Evolutionary conservation across 2,329 filamentous ascomycete species (phyloP), one percentile per base, ranked within the genome.

Genomic region (Ophiostoma perfectum): DNA sequence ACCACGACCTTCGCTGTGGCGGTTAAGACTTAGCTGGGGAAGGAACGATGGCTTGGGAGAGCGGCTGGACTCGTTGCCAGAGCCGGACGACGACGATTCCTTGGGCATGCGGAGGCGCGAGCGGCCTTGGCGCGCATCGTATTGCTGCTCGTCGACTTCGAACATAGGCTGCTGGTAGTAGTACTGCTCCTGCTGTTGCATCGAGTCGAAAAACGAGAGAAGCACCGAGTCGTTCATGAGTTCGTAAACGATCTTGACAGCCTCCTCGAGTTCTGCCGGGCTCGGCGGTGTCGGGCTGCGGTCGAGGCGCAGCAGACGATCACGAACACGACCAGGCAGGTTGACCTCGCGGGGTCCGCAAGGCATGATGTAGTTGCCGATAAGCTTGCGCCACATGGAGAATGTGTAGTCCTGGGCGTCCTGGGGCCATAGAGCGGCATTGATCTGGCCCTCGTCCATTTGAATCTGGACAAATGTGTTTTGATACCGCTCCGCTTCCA

Each of bases 181-280:
- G 64, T 60, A 44, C 47, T 65, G 42, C 14, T 67, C 60, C 49
- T 67, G 60, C 27, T 52, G 58, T 2, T 68, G 67, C 42, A 85
- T 79, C 0, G 84, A 85, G 71, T 97, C 94, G 67, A 98, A 83
- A 76, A 98, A 99, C 0, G 94, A 93, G 0, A 97, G 88, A 66
- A 98, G 83, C 0, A 98, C 91, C 3, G 93, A 97, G 77, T 98
- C 95, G 74, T 97, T 96, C 93, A 99, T 98, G 68, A 99, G 82
- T 73, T 98, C 95, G 77, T 94, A 93, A 55, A 97, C 91, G 70
- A 97, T 96, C 71, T 86, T 85, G 38, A 96, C 90, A 27, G 95
- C 93, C 66, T 91, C 86, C 70, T 96, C 90, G 16, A 99, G 82
- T 67, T 88, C 86, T 55, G 89, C 86, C 0, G 95, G 93, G 69